phyloP scores from a whole-genome alignment of 768 basidiomycete genomes.

The Leccinellum luteum region DNA sequence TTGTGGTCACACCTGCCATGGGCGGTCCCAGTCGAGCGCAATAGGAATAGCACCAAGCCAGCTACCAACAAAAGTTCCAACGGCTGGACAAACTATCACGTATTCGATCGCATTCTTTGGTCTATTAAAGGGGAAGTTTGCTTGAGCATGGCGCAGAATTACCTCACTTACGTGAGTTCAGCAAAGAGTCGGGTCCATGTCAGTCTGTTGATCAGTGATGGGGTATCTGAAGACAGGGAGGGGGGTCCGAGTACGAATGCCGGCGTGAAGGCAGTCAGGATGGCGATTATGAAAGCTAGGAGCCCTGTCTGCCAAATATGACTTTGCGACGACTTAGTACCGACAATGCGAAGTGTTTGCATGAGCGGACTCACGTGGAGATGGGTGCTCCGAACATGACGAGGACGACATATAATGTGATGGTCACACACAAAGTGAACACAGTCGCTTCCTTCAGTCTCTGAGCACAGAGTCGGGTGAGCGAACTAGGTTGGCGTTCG shows the following conservation, averaged over 20 bases:
- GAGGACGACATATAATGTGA: slow-evolving; percentile 46
- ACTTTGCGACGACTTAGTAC: slow-evolving; percentile 32
- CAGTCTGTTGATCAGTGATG: slow-evolving; percentile 53
- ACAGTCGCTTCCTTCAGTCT: slow-evolving; percentile 47
- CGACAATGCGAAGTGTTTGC: neutral
- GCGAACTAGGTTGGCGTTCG: neutral
- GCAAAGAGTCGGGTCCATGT: slow-evolving; percentile 80
- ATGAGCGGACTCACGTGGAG: slow-evolving; percentile 41
- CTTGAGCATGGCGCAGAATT: neutral
- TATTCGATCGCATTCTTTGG: slow-evolving; percentile 68
- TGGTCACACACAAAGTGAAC: slow-evolving; percentile 49
- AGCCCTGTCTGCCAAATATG: slow-evolving; percentile 60
- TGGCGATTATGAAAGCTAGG: slow-evolving; percentile 64
- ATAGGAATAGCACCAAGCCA: slow-evolving; percentile 85
- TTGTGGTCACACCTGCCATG: slow-evolving; percentile 81
- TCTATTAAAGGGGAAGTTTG: slow-evolving; percentile 34
- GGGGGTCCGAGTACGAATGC: slow-evolving; percentile 69
- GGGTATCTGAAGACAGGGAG: slow-evolving; percentile 39
- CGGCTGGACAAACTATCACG: slow-evolving; percentile 73
- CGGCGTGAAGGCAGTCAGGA: slow-evolving; percentile 64
- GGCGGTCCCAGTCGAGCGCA: slow-evolving; percentile 94
- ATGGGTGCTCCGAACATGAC: slow-evolving; percentile 79
- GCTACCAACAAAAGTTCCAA: slow-evolving; percentile 68
- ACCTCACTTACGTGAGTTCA: slow-evolving; percentile 67
- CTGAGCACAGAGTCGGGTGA: slow-evolving; percentile 34